phyloP scores from a whole-genome alignment of 441 rosid genomes.

The Gossypium lobatum region DNA sequence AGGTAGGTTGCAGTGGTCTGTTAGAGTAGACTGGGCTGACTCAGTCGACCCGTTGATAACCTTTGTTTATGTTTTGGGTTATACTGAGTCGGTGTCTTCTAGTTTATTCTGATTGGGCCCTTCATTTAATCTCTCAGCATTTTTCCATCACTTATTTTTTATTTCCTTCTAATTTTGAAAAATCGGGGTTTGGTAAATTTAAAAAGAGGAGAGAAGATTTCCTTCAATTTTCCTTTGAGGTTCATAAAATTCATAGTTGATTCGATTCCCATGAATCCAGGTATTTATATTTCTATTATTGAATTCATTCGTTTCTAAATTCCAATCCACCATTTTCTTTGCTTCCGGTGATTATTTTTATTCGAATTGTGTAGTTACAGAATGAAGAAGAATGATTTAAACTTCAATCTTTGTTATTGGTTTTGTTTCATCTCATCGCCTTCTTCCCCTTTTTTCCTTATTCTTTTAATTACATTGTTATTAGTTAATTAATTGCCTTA shows the following conservation, averaged over 20 bases:
- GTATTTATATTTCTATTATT: neutral
- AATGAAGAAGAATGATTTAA: neutral
- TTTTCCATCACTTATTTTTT: neutral
- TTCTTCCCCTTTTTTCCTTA: neutral
- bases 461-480: neutral
- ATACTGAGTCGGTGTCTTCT: neutral
- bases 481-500: neutral
- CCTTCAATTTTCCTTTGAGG: neutral
- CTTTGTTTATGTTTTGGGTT: neutral
- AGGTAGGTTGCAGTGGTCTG: too few species aligned
- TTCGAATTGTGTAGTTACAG: neutral
- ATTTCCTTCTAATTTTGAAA: neutral
- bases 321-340: neutral
- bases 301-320: neutral
- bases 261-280: constrained; percentile 15
- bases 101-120: neutral
- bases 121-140: neutral
- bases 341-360: neutral
- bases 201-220: neutral
- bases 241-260: neutral
- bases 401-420: neutral
- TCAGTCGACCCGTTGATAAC: neutral
- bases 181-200: neutral
- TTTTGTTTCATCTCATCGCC: neutral
- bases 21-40: neutral